phyloP scores from a whole-genome alignment of 139 green algal genomes.

The Chlamydomonas incerta region DNA sequence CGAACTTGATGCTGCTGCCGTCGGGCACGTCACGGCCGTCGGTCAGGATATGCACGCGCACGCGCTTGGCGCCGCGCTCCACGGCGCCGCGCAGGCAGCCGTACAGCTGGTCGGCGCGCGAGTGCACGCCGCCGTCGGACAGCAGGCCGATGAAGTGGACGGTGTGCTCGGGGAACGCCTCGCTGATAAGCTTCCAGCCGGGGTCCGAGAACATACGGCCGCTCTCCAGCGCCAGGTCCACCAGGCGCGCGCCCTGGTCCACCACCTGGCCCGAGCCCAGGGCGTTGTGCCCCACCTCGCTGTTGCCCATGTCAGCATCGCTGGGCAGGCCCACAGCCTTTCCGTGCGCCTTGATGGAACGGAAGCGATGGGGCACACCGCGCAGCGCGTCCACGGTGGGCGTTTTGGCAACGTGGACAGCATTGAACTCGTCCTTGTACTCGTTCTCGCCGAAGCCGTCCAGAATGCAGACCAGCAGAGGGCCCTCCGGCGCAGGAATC shows the following conservation, averaged over 20 bases:
- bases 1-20: constrained; percentile 82
- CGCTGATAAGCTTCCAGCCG: constrained; percentile 88
- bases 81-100: constrained; percentile 75
- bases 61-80: constrained; percentile 86
- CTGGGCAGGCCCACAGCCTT: constrained; percentile 92
- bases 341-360: constrained; percentile 89
- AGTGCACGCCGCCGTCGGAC: constrained; percentile 95
- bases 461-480: constrained; percentile 81
- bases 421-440: constrained; percentile 88
- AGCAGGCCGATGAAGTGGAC: constrained; percentile 97
- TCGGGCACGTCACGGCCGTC: constrained; percentile 96
- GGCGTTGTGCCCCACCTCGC: constrained; percentile 94
- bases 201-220: constrained; percentile 82
- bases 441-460: constrained; percentile 89
- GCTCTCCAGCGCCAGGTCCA: constrained; percentile 90
- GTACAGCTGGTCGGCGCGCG: constrained; percentile 87
- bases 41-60: constrained; percentile 93
- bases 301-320: constrained; percentile 96
- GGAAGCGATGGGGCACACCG: constrained; percentile 53
- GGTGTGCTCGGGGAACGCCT: constrained; percentile 85
- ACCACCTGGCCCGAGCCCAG: constrained; percentile 94
- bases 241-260: constrained; percentile 91
- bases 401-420: constrained; percentile 80
- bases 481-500: constrained; percentile 73
- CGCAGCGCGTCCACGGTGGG: constrained; percentile 80